phyloP scores from a whole-genome alignment of 495 filamentous ascomycete genomes.

The Viridothelium virens region DNA sequence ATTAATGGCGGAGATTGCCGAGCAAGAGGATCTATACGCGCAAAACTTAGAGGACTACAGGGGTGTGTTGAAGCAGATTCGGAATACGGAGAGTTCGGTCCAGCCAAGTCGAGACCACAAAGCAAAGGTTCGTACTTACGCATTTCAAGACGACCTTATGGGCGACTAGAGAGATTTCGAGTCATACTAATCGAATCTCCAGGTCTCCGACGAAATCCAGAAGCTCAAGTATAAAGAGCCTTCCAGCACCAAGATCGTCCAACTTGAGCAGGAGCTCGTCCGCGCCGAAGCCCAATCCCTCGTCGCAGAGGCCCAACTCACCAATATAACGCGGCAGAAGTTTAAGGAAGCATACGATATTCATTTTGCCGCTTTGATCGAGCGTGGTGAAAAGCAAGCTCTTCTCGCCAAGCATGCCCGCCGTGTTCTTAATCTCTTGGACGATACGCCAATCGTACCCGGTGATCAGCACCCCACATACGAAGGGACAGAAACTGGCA shows the following conservation, averaged over 20 bases:
- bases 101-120: slow-evolving; percentile 82
- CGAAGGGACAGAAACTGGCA: slow-evolving; percentile 53
- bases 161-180: neutral
- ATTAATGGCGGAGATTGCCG: slow-evolving; percentile 78
- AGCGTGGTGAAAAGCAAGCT: slow-evolving; percentile 92
- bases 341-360: slow-evolving; percentile 86
- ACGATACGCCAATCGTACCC: slow-evolving; percentile 83
- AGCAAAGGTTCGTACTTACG: slow-evolving; percentile 44
- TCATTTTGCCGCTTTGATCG: slow-evolving; percentile 80
- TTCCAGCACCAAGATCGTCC: slow-evolving; percentile 61
- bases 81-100: slow-evolving; percentile 88
- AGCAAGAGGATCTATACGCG: slow-evolving; percentile 84
- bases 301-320: slow-evolving; percentile 94
- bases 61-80: slow-evolving; percentile 72
- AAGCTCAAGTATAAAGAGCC: slow-evolving; percentile 87
- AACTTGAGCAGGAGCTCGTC: slow-evolving; percentile 91
- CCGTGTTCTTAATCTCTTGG: slow-evolving; percentile 76
- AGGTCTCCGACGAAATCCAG: slow-evolving; percentile 80
- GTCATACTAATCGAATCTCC: slow-evolving; percentile 16
- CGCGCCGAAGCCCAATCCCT: slow-evolving; percentile 89
- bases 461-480: slow-evolving; percentile 67
- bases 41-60: slow-evolving; percentile 79
- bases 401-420: slow-evolving; percentile 85
- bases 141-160: neutral
- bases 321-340: slow-evolving; percentile 87